Base-by-base conservation (phyloP, 345 rosid genomes). In the Conringia planisiliqua region DNA sequence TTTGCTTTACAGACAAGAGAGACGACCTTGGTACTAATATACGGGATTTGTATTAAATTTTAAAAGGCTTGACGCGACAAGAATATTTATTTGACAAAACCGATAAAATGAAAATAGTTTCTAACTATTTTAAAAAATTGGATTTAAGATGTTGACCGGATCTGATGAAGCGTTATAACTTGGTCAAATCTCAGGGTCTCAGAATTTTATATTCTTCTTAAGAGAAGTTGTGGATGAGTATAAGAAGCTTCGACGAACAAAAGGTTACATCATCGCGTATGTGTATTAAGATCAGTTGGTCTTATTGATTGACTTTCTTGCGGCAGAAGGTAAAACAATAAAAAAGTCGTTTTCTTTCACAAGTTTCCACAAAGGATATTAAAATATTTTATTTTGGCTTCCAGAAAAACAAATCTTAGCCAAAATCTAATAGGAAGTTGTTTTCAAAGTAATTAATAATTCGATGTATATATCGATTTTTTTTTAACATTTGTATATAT, bases 21-120 rank as follows among this genome's bases (percentile, higher is more conserved):
- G 75, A 54, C 80, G 75, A 76, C 75, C 71, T 55, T 68, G 2
- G 4, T 43, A 63, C 46, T 76, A 55, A 76, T 76, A 76, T 46
- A 76, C 32, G 27, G 12, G 70, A 52, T 62, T 62, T 76, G 70
- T 68, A 4, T 27, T 57, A 39, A 35, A 5, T 13, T 46, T 59
- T 26, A 5, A 14, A 29, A 13, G 24, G 14, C 24, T 44, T 61
- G 32, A 76, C 80, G 80, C 75, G 76, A 70, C 65, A 76, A 62
- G 18, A 35, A 35, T 70, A 62, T 26, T 68, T 29, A 8, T 62
- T 27, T 42, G 13, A 50, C 36, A 22, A 17, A 14, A 42, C 0
- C 22, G 40, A 46, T 55, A 5, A 7, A 4, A 6, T 32, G 8
- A 47, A 71, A 26, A 48, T 61, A 13, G 40, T 9, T 57, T 35